A percentile compares a stretch with the other conserved stretches of the same genome.
Conservation (phyloP, 2,329 filamentous ascomycete genomes). For the Penicillium sp. region DNA sequence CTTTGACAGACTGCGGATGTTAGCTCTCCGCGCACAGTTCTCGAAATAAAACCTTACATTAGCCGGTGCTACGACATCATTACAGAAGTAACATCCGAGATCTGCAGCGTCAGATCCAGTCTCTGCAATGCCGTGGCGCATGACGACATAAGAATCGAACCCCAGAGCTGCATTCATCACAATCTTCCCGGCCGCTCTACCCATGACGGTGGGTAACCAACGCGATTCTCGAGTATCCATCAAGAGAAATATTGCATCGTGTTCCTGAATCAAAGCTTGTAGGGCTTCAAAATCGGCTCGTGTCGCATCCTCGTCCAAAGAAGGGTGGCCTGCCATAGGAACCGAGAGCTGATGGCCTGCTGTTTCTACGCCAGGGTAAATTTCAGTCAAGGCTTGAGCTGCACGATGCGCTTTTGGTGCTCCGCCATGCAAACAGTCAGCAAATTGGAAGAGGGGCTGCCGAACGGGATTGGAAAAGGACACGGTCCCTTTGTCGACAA, state of each 20-base stretch:
- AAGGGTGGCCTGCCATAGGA: conserved; percentile 92
- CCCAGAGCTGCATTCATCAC: conserved; percentile 95
- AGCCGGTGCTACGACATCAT: conserved; percentile 90
- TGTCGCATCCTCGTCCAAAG: conserved; percentile 68
- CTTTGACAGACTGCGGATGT: conserved; percentile 72
- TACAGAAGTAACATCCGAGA: conserved; percentile 96
- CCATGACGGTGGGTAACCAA: conserved; percentile 96
- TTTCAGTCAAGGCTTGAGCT: conserved; percentile 74
- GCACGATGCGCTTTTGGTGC: conserved; percentile 78
- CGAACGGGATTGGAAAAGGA: conserved; percentile 96
- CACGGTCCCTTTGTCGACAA: conserved; percentile 88
- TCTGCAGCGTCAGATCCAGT: conserved; percentile 59
- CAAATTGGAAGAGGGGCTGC: conserved; percentile 86
- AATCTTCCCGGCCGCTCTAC: conserved; percentile 86
- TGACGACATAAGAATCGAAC: conserved; percentile 95
- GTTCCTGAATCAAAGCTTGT: conserved; percentile 70
- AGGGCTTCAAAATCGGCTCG: conserved; percentile 73
- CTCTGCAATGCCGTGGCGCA: conserved; percentile 80
- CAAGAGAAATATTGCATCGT: conserved; percentile 92
- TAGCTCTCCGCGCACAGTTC: conserved; percentile 7
- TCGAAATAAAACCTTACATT: conserved; percentile 63
- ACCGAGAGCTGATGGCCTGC: conserved; percentile 79
- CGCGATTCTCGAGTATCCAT: conserved; percentile 95
- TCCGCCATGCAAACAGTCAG: conserved; percentile 83
- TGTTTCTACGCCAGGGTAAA: conserved; percentile 86